phyloP scores from a whole-genome alignment of 73 alveolate species.

The Symbiodinium pilosum region DNA sequence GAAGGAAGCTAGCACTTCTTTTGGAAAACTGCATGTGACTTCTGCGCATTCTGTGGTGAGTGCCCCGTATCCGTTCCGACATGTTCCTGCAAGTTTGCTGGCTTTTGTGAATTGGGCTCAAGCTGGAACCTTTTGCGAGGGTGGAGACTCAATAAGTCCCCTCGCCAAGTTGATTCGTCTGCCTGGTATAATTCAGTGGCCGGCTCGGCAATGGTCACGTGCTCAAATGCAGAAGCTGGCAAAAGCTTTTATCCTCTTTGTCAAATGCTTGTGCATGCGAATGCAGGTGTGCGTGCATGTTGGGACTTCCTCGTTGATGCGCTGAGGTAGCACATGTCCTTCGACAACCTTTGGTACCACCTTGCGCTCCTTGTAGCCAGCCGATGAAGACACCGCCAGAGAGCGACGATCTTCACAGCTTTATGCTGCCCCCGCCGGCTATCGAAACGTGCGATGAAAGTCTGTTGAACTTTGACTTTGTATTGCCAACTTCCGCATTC shows the following conservation, averaged over 20 bases:
- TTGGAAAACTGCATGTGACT: too few species aligned
- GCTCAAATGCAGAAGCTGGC: too few species aligned
- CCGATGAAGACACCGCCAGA: slow-evolving; percentile 17
- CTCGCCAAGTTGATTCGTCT: background rate
- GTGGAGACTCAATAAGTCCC: background rate
- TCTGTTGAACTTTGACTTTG: background rate
- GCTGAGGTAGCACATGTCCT: background rate
- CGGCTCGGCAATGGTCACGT: background rate
- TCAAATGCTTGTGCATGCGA: too few species aligned
- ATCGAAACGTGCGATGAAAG: background rate
- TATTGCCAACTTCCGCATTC: background rate
- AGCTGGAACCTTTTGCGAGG: background rate
- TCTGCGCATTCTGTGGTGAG: too few species aligned
- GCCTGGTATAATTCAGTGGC: background rate
- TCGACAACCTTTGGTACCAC: background rate
- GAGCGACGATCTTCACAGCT: background rate
- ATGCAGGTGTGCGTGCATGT: too few species aligned
- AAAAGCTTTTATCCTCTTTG: too few species aligned
- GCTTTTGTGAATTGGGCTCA: too few species aligned
- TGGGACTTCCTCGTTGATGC: background rate
- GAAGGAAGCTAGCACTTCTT: too few species aligned
- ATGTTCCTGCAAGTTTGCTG: too few species aligned
- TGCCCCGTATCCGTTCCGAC: too few species aligned
- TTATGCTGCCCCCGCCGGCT: background rate
- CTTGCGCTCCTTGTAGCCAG: slow-evolving; percentile 22